A percentile compares a stretch with the other conserved stretches of the same genome.
Evolutionary conservation across 768 basidiomycete species (phyloP).

Genomic region (Leccinum aurantiacum): DNA sequence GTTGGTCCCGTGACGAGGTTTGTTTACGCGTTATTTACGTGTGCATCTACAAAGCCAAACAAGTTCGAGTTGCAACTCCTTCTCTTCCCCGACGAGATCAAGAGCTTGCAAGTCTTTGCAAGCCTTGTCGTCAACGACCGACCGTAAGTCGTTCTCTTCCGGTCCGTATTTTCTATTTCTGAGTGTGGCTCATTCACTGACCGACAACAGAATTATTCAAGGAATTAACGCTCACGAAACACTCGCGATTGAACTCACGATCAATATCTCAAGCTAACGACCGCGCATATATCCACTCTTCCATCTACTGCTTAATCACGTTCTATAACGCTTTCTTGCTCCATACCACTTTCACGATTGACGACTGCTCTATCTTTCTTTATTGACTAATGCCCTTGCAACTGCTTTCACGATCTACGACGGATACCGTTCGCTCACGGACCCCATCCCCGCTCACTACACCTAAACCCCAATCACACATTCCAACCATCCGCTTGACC

Average conservation of each 20-base stretch:
- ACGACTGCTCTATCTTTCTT: constrained; percentile 15
- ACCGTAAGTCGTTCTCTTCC: constrained; percentile 28
- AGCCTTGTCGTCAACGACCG: constrained; percentile 21
- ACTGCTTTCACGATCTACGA: constrained; percentile 31
- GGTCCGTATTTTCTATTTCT: background rate
- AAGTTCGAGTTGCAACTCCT: constrained; percentile 34
- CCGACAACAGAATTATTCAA: constrained; percentile 16
- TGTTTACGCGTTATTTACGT: constrained; percentile 35
- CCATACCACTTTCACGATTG: constrained; percentile 26
- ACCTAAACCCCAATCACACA: constrained; percentile 29
- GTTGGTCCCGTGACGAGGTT: constrained; percentile 25
- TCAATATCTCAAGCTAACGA: constrained; percentile 27
- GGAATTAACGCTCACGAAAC: constrained; percentile 28
- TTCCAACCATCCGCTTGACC: constrained; percentile 70
- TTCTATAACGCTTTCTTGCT: constrained; percentile 19
- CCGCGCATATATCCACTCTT: constrained; percentile 6
- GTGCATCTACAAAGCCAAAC: constrained; percentile 31
- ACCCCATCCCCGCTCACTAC: constrained; percentile 31
- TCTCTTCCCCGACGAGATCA: constrained; percentile 18
- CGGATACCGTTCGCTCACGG: constrained; percentile 25
- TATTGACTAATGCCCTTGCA: constrained; percentile 32
- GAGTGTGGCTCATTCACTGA: background rate
- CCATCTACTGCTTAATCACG: constrained; percentile 9
- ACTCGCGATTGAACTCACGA: constrained; percentile 23
- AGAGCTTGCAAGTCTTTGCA: constrained; percentile 21